Percentiles rank a stretch among this genome's conserved stretches.
These are phyloP conservation scores for Gnomoniopsis smithogilvyi DNA, from an alignment of 2,329 filamentous ascomycete species.

Conservation along the genomic window DNA sequence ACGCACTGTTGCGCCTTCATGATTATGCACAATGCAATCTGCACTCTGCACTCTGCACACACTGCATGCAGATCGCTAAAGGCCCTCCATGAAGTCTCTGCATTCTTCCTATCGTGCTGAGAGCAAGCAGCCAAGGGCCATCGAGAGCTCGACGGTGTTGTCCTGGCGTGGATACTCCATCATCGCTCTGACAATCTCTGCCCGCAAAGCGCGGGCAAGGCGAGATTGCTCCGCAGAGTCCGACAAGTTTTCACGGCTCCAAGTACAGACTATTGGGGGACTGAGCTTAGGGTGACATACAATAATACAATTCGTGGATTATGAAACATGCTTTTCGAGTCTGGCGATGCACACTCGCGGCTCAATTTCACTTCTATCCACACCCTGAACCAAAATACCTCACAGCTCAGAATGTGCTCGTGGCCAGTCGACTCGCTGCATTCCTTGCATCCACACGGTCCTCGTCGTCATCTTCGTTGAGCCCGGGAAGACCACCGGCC, in stretches of 20 bases:
- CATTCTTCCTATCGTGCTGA: not conserved
- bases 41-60: not conserved
- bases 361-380: not conserved
- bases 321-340: constrained; percentile 7
- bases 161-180: not conserved
- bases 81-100: not conserved
- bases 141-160: not conserved
- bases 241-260: not conserved
- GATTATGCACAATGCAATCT: not conserved
- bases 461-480: constrained; percentile 81
- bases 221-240: not conserved
- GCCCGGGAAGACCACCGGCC: constrained; percentile 48
- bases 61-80: not conserved
- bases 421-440: constrained; percentile 87
- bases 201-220: not conserved
- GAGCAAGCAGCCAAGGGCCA: not conserved
- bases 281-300: constrained; percentile 13
- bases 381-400: not conserved
- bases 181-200: not conserved
- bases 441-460: constrained; percentile 94
- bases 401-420: constrained; percentile 77
- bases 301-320: constrained; percentile 16
- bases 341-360: not conserved
- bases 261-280: not conserved
- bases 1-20: not conserved